Base-by-base conservation (phyloP, 768 basidiomycete genomes). In the Suillus variegatus region DNA sequence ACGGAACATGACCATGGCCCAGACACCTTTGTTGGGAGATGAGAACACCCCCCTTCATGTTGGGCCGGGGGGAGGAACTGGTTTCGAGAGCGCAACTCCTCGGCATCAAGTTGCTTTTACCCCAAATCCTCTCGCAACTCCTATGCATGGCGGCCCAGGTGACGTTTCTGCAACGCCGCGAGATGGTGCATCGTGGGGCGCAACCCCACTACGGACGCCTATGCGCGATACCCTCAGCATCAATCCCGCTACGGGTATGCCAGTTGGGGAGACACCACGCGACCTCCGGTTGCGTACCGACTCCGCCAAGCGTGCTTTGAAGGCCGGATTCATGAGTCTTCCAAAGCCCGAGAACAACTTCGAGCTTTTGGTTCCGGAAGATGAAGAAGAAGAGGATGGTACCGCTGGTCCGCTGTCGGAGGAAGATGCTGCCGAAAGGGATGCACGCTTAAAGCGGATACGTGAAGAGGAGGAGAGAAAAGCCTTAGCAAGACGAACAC, bases 341-440 rank as follows among this genome's bases (percentile, higher is more conserved):
- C 97, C 97, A 0, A 89, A 88, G 69, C 95, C 97, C 0, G 94
- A 98, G 80, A 98, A 99, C 76, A 97, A 99, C 77, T 99, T 98
- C 71, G 96, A 99, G 78, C 80, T 99, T 55, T 85, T 96, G 51
- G 88, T 97, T 10, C 94, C 93, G 3, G 96, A 97, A 69, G 92
- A 94, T 20, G 92, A 94, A 61, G 58, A 60, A 1, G 92, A 86
- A 13, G 85, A 82, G 12, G 82, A 78, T 6, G 72, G 71, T 14
- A 78, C 46, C 13, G 68, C 60, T 28, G 67, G 61, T 9, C 68
- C 61, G 69, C 67, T 65, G 73, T 69, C 22, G 0, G 91, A 89
- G 65, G 95, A 98, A 76, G 97, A 99, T 76, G 95, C 95, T 0
- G 91, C 95, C 4, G 95, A 97, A 74, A 84, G 96, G 16, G 97